Evolutionary conservation across 1,139 yeast species (phyloP).

Genomic region (Candida sojae): DNA sequence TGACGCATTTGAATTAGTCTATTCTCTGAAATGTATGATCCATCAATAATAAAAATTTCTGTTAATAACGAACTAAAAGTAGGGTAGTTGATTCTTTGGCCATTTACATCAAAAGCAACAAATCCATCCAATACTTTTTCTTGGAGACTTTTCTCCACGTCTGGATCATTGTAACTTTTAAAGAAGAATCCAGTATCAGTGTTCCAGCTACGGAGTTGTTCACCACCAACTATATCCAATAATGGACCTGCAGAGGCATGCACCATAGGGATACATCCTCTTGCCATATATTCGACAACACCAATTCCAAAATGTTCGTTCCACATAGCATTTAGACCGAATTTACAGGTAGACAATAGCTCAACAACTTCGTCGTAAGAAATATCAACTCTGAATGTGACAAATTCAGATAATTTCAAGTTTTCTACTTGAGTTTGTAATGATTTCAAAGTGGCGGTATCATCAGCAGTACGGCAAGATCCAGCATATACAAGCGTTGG

Average conservation of each 20-base stretch:
- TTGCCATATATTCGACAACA: constrained; percentile 88
- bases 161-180: constrained; percentile 54
- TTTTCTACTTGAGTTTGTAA: constrained; percentile 49
- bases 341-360: constrained; percentile 59
- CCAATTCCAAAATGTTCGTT: constrained; percentile 99
- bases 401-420: constrained; percentile 47
- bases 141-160: constrained; percentile 49
- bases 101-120: constrained; percentile 19
- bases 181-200: constrained; percentile 75
- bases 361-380: constrained; percentile 63
- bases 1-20: constrained; percentile 45
- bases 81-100: constrained; percentile 31
- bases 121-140: constrained; percentile 15
- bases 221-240: constrained; percentile 66
- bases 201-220: constrained; percentile 24
- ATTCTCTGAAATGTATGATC: constrained; percentile 32
- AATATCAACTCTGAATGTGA: constrained; percentile 76
- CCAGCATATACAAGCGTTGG: constrained; percentile 77
- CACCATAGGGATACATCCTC: constrained; percentile 84
- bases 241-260: constrained; percentile 95
- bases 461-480: constrained; percentile 73
- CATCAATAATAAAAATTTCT: constrained; percentile 44
- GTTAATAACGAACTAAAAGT: constrained; percentile 36
- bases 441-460: constrained; percentile 57
- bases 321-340: constrained; percentile 98